A percentile compares a stretch with the other conserved stretches of the same genome.
These are phyloP conservation scores for Seiridium cupressi DNA, from an alignment of 2,329 filamentous ascomycete genomes.

Conservation along the genomic window DNA sequence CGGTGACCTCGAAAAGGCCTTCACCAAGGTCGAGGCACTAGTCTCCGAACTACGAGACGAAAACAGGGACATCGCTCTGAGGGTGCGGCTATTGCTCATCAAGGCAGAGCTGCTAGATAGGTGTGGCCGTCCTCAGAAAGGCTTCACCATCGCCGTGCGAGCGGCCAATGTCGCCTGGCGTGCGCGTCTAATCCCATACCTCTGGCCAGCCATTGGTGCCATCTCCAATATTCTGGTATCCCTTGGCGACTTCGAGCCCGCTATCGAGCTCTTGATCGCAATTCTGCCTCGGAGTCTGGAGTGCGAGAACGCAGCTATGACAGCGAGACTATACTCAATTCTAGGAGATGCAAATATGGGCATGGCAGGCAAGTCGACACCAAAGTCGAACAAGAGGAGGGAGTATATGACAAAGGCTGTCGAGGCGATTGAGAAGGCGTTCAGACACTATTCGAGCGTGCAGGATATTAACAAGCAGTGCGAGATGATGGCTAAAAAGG, in stretches of 20 bases:
- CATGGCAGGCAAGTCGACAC: constrained; percentile 56
- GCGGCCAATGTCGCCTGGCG: constrained; percentile 73
- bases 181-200: constrained; percentile 62
- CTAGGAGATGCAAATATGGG: constrained; percentile 80
- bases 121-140: constrained; percentile 68
- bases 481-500: constrained; percentile 80
- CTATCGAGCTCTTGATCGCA: constrained; percentile 61
- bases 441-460: constrained; percentile 62
- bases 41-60: constrained; percentile 40
- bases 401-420: constrained; percentile 59
- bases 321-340: constrained; percentile 65
- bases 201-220: constrained; percentile 71
- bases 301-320: constrained; percentile 59
- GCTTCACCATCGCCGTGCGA: constrained; percentile 73
- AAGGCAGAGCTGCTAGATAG: constrained; percentile 71
- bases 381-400: constrained; percentile 42
- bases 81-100: constrained; percentile 68
- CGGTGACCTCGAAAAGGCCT: constrained; percentile 46
- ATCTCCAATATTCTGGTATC: constrained; percentile 68
- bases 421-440: constrained; percentile 61
- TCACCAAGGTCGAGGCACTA: constrained; percentile 45
- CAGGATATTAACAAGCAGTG: constrained; percentile 71
- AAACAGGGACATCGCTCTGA: constrained; percentile 57
- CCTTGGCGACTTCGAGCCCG: constrained; percentile 68
- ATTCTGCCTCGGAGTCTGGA: constrained; percentile 77